Conservation (phyloP, 164 flowering plant species). For the Buxus sempervirens region DNA sequence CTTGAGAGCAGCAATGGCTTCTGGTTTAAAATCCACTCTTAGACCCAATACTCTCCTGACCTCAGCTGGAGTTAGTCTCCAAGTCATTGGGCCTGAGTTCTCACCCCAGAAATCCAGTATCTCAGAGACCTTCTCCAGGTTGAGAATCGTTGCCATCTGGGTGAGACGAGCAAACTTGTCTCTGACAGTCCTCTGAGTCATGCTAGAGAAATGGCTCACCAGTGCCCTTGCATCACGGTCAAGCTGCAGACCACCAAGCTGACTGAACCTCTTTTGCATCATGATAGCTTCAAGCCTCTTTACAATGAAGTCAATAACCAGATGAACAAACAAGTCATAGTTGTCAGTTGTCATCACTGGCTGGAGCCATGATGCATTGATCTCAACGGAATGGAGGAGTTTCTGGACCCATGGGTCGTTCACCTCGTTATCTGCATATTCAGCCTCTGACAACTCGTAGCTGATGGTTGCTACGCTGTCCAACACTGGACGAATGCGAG, state of each 20-base stretch:
- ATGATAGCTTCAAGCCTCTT: conserved; percentile 94
- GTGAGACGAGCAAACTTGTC: conserved; percentile 96
- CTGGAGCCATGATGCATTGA: conserved; percentile 84
- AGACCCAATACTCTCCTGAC: conserved; percentile 87
- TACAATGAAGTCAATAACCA: conserved; percentile 75
- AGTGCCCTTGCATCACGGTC: conserved; percentile 82
- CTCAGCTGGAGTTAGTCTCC: conserved; percentile 98
- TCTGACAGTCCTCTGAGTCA: conserved; percentile 93
- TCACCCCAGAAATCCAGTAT: conserved; percentile 99
- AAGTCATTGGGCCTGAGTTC: conserved; percentile 97
- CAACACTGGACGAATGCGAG: conserved; percentile 74
- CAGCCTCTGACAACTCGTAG: conserved; percentile 87
- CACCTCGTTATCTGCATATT: conserved; percentile 91
- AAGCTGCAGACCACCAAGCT: conserved; percentile 92
- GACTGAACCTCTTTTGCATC: conserved; percentile 97
- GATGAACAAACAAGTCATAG: conserved; percentile 75
- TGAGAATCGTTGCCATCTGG: conserved; percentile 96
- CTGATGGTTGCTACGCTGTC: conserved; percentile 78
- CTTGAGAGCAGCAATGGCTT: conserved; percentile 81
- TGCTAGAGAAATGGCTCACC: conserved; percentile 85
- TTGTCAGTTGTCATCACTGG: conserved; percentile 80
- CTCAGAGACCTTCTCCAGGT: conserved; percentile 93
- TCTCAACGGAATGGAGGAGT: conserved; percentile 87
- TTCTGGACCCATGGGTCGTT: conserved; percentile 98
- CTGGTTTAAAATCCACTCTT: conserved; percentile 90